Base-by-base conservation (phyloP, 2,329 filamentous ascomycete genomes). In the Monosporascus ibericus region DNA sequence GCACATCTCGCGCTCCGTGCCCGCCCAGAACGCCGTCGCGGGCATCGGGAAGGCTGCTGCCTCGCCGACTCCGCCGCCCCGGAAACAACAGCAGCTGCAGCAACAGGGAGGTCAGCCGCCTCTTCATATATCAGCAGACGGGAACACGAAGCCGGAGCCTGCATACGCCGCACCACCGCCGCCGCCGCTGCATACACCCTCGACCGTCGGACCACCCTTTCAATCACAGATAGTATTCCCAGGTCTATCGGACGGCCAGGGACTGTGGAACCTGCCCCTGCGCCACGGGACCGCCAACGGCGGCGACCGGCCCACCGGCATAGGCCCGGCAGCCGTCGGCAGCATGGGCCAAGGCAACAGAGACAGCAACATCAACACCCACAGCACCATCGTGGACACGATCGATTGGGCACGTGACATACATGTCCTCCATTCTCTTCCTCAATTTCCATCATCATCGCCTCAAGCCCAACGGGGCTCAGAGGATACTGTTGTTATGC, bases 351-450 rank as follows among this genome's bases (percentile, higher is more conserved):
- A 22, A 14, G 5, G 40, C 38, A 8, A 22, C n/a, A 14, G 20
- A 44, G 20, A 42, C 53, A 52, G 38, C 49, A 39, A 38, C 59
- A 57, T n/a, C 47, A 37, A 39, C 52, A 34, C 25, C 27, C 18
- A 18, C 25, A 67, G 60, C 55, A 68, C 68, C 56, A 59, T 72
- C 38, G 73, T 76, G 67, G 69, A 82, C 40, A 80, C 81, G 52
- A 81, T 87, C 57, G 83, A 88, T 59, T 87, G 84, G 84, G 84
- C 86, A 68, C 71, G 81, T 74, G 22, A 39, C 48, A 44, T 54
- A 48, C 20, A 42, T 34, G 18, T 49, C 48, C 18, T 18, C 18
- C 3, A 6, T n/a, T 15, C 17, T 46, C 44, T 48, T 17, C 18
- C 18, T 27, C 11, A 18, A 7, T 49, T 39, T 9, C 25, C 42